Conservation (phyloP, 2,329 filamentous ascomycete species). For the Aureobasidium subglaciale region DNA sequence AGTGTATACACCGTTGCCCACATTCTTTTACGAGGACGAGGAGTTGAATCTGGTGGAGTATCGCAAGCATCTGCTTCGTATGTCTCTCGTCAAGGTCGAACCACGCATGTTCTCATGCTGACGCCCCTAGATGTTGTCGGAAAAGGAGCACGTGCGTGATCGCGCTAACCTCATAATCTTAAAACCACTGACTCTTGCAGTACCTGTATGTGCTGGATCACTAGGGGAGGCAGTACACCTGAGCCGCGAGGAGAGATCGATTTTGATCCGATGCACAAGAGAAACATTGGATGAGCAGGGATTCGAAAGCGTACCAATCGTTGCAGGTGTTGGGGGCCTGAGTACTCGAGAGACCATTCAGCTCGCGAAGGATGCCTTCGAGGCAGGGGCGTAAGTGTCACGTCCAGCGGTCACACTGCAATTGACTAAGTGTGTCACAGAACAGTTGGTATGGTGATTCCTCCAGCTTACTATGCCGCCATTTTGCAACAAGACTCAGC, state of each 20-base stretch:
- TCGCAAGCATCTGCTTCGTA: neutral
- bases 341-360: neutral
- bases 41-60: neutral
- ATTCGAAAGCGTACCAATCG: neutral
- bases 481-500: neutral
- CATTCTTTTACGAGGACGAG: constrained; percentile 3
- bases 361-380: neutral
- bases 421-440: neutral
- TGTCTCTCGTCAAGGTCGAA: neutral
- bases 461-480: constrained; percentile 5
- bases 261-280: neutral
- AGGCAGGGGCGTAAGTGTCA: constrained; percentile 7
- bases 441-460: constrained; percentile 2
- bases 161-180: neutral
- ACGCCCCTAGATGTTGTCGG: neutral
- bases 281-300: neutral
- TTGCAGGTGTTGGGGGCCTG: neutral
- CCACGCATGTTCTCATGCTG: neutral
- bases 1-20: constrained; percentile 1
- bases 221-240: constrained; percentile 10
- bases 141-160: neutral
- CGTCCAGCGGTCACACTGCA: too few species aligned
- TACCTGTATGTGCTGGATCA: neutral
- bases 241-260: neutral
- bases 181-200: neutral